Evolutionary conservation across 768 basidiomycete species (phyloP), one percentile per base, ranked within the genome.

Genomic region (Tephrocybe sp.): DNA sequence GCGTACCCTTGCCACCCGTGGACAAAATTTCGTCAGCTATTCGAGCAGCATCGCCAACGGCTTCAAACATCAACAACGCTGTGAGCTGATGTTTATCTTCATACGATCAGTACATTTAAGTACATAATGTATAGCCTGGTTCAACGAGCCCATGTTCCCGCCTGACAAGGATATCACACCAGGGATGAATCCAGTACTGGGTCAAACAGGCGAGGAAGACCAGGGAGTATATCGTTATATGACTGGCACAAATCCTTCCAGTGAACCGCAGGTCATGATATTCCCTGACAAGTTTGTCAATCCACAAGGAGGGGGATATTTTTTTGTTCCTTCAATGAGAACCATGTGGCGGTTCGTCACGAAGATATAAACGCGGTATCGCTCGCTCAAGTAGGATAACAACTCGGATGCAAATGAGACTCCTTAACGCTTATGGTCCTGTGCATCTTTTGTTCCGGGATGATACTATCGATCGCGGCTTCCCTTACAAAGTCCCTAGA

Each of bases 281-380:
- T 53, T 58, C 46, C 51, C 50, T 8, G 37, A 39, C 32, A 46
- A 53, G 48, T 55, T 55, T 24, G 37, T 55, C 30, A 44, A 55
- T 30, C 47, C 63, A 1, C 33, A 56, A 11, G 58, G 63, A 14
- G 63, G 63, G 28, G 62, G 63, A 45, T 65, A 65, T 51, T 65
- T 59, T 52, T 65, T 63, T 46, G 46, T 51, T 5, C 62, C 63
- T 21, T 52, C 56, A 10, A 58, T 65, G 33, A 45, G 53, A 10
- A 62, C 62, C 10, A 26, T 63, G 37, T 43, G 15, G 11, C 25
- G 42, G 28, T 10, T 44, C 24, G 47, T 53, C 26, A 45, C 45
- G 46, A 45, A 14, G 18, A 46, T 30, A 30, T 30, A 30, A 30
- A 30, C n/a, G n/a, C n/a, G n/a, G n/a, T n/a, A n/a, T n/a, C n/a